These are phyloP conservation scores for Trichoderma cornu-damae DNA, from an alignment of 2,329 filamentous ascomycete species.

Conservation along the genomic window DNA sequence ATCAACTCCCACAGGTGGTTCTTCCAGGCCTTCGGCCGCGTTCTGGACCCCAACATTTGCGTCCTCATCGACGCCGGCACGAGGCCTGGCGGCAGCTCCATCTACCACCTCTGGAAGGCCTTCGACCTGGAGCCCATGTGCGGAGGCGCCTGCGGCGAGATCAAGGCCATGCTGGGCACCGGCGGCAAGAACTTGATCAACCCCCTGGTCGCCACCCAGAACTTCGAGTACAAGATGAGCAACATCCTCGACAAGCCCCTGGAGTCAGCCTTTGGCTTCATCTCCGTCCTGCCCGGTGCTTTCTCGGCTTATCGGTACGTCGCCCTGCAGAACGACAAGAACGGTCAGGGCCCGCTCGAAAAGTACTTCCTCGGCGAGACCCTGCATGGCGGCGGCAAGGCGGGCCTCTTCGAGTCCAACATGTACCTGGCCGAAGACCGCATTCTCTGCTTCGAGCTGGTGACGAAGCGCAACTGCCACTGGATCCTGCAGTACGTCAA, in stretches of 20 bases:
- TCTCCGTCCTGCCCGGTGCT: slow-evolving; percentile 90
- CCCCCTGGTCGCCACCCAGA: slow-evolving; percentile 90
- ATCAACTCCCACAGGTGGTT: slow-evolving; percentile 99
- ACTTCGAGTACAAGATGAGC: slow-evolving; percentile 99
- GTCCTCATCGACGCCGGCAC: slow-evolving; percentile 95
- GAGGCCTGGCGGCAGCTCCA: slow-evolving; percentile 85
- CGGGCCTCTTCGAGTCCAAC: slow-evolving; percentile 96
- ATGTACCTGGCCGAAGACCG: slow-evolving; percentile 99
- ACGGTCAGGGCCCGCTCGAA: slow-evolving; percentile 83
- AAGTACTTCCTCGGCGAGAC: slow-evolving; percentile 98
- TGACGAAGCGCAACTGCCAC: slow-evolving; percentile 93
- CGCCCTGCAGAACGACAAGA: slow-evolving; percentile 94
- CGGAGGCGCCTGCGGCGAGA: slow-evolving; percentile 94
- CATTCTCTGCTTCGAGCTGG: slow-evolving; percentile 97
- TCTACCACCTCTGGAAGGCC: slow-evolving; percentile 97
- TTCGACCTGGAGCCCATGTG: slow-evolving; percentile 98
- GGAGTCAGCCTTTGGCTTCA: slow-evolving; percentile 96
- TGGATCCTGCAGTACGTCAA: slow-evolving; percentile 99
- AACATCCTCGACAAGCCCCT: slow-evolving; percentile 98
- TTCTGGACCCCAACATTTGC: slow-evolving; percentile 93
- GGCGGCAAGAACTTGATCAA: slow-evolving; percentile 85
- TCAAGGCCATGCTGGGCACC: slow-evolving; percentile 91
- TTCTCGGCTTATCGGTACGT: slow-evolving; percentile 98
- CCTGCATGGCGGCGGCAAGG: slow-evolving; percentile 84
- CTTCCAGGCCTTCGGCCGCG: slow-evolving; percentile 91